Evolutionary conservation across 805 yeast genomes (phyloP).

Genomic region (Myxozyma vanderwaltii): DNA sequence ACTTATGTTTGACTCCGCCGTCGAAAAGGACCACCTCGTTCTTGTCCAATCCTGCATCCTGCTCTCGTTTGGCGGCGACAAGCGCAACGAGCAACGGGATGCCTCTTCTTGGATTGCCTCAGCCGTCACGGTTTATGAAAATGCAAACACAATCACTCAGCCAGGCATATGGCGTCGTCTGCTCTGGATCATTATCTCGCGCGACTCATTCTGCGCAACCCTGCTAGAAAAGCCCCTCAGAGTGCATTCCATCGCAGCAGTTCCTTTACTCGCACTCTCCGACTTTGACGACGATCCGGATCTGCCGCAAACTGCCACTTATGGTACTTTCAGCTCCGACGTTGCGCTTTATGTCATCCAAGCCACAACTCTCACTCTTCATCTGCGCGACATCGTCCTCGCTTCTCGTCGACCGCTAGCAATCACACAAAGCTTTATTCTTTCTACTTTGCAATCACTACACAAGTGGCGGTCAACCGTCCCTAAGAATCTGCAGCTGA

Average conservation of each 20-base stretch:
- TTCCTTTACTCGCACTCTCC: background rate
- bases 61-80: constrained; percentile 17
- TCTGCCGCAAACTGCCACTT: background rate
- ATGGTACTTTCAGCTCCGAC: background rate
- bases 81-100: constrained; percentile 3
- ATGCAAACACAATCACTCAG: background rate
- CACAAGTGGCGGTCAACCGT: constrained; percentile 9
- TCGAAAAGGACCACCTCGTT: constrained; percentile 1
- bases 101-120: constrained; percentile 10
- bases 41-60: constrained; percentile 6
- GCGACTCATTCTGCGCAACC: constrained; percentile 13
- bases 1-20: constrained; percentile 1
- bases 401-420: background rate
- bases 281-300: constrained; percentile 5
- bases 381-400: constrained; percentile 7
- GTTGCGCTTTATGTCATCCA: constrained; percentile 9
- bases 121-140: constrained; percentile 7
- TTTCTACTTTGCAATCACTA: background rate
- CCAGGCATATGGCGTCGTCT: background rate
- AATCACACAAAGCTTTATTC: constrained; percentile 3
- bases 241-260: background rate
- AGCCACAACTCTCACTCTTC: background rate
- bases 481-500: background rate
- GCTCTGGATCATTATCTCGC: constrained; percentile 8
- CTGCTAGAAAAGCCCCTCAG: constrained; percentile 11